These are phyloP conservation scores for Ceratobasidium sp. DNA, from an alignment of 1,284 basidiomycete species.

Conservation along the genomic window DNA sequence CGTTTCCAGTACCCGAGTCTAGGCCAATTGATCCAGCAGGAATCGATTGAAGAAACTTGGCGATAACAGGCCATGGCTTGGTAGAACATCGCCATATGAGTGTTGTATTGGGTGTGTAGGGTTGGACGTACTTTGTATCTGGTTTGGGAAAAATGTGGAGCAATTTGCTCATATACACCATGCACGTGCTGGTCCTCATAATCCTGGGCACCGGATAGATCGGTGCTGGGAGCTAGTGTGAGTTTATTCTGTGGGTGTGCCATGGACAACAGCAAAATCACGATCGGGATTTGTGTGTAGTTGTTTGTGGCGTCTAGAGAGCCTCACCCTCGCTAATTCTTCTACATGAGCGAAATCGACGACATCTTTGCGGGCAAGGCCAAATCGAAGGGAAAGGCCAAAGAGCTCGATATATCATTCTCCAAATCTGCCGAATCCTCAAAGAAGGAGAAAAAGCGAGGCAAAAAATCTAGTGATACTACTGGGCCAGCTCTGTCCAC, in stretches of 20 bases:
- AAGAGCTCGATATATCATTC: slow-evolving; percentile 40
- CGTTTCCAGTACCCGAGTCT: slow-evolving; percentile 96
- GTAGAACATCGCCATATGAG: not conserved
- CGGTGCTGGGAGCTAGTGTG: slow-evolving; percentile 14
- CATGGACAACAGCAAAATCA: slow-evolving; percentile 1
- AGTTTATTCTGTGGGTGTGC: slow-evolving; percentile 27
- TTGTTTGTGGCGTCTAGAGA: slow-evolving; percentile 2
- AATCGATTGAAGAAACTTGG: slow-evolving; percentile 76
- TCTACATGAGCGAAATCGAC: slow-evolving; percentile 66
- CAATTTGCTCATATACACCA: slow-evolving; percentile 88
- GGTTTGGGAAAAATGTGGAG: slow-evolving; percentile 90
- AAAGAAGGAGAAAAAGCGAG: slow-evolving; percentile 52
- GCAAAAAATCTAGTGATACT: slow-evolving; percentile 47
- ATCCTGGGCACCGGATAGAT: not conserved
- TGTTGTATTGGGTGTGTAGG: not conserved
- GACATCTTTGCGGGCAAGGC: slow-evolving; percentile 69
- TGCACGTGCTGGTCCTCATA: slow-evolving; percentile 81
- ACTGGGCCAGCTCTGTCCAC: not conserved
- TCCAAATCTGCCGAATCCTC: slow-evolving; percentile 48
- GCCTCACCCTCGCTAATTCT: not conserved
- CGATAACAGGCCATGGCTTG: slow-evolving; percentile 95
- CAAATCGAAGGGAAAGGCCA: slow-evolving; percentile 45
- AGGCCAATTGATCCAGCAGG: slow-evolving; percentile 84
- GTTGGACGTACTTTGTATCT: slow-evolving; percentile 80
- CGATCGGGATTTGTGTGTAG: not conserved